These are phyloP conservation scores for Secale cereale DNA, from an alignment of 176 grass and related monocot genomes.

Conservation along the genomic window DNA sequence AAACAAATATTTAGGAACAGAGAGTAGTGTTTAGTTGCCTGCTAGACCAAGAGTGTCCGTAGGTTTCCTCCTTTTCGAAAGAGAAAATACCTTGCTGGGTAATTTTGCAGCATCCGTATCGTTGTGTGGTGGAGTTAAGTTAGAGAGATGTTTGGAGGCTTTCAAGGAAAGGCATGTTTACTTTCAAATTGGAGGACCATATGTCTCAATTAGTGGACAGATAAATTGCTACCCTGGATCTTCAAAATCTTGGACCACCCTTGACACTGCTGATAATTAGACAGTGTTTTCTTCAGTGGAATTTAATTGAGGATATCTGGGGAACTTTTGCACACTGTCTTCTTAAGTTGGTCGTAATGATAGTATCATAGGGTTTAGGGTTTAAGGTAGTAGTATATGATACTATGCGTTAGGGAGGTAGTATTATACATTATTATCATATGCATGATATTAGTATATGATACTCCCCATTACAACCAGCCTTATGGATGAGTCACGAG, in stretches of 20 bases:
- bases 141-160: not conserved
- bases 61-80: too few species aligned
- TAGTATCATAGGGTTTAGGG: too few species aligned
- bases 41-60: not conserved
- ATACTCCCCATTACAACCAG: too few species aligned
- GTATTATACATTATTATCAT: too few species aligned
- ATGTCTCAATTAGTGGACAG: not conserved
- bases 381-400: too few species aligned
- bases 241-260: too few species aligned
- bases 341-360: too few species aligned
- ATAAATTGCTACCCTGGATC: not conserved
- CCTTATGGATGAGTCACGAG: not conserved
- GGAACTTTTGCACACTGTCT: not conserved
- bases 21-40: not conserved
- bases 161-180: not conserved
- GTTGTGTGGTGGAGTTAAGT: not conserved
- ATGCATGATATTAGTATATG: too few species aligned
- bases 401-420: too few species aligned
- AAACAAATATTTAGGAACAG: too few species aligned
- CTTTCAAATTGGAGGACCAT: slow-evolving; percentile 10
- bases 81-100: not conserved
- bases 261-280: not conserved
- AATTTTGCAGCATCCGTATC: not conserved
- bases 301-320: not conserved
- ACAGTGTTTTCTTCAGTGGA: not conserved